Evolutionary conservation across 2,329 filamentous ascomycete genomes (phyloP).

Genomic region (Aaosphaeria pasadenensis): DNA sequence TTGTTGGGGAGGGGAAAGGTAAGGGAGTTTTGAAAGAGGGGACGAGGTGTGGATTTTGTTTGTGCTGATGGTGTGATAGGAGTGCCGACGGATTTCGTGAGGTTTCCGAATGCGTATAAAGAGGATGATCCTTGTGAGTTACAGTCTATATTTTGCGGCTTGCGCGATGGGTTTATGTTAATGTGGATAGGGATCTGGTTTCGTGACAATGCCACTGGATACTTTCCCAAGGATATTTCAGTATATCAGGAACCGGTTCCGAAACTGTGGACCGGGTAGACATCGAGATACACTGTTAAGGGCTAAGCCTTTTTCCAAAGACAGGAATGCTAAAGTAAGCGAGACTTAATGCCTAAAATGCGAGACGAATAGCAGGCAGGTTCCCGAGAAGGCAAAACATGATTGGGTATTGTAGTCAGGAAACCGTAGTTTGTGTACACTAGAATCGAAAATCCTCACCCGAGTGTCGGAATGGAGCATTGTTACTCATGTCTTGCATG

Average conservation of each 20-base stretch:
- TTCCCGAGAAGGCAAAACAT: no score
- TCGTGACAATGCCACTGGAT: slow-evolving; percentile 6
- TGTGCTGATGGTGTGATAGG: neutral
- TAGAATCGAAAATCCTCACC: no score
- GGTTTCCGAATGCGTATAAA: slow-evolving; percentile 13
- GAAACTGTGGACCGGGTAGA: slow-evolving; percentile 4
- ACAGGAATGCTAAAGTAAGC: no score
- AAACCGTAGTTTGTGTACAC: no score
- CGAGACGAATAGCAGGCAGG: no score
- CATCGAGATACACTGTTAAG: no score
- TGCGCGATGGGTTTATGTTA: neutral
- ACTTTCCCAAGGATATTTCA: slow-evolving; percentile 4
- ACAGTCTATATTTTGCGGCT: neutral
- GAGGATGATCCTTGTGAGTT: slow-evolving; percentile 8
- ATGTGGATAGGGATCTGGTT: slow-evolving; percentile 9
- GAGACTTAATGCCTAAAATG: no score
- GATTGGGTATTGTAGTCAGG: no score
- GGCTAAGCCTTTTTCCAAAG: no score
- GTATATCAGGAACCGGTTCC: slow-evolving; percentile 9
- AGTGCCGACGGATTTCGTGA: slow-evolving; percentile 4
- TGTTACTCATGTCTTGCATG: no score
- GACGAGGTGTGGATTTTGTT: neutral
- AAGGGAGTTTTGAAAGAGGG: neutral
- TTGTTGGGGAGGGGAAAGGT: slow-evolving; percentile 8
- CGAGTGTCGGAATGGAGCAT: no score